A percentile compares a stretch with the other conserved stretches of the same genome.
Evolutionary conservation across 352 stramenopile genomes (phyloP).

Genomic region (Globisporangium nunn): DNA sequence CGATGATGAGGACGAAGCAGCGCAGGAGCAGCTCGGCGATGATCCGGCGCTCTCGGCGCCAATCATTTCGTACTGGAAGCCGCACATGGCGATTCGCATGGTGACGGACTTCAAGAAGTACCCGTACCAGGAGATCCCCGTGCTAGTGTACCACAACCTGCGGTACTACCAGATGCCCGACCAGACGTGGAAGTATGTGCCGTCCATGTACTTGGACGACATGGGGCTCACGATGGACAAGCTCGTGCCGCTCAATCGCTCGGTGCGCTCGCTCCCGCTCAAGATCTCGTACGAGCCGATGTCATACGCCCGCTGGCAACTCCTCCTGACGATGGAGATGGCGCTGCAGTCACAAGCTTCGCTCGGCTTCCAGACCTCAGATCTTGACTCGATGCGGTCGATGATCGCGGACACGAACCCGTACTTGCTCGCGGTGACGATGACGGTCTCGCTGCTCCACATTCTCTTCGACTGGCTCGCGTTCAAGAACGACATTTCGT

Average conservation of each 20-base stretch:
- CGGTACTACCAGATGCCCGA: constrained; percentile 47
- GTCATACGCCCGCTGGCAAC: constrained; percentile 74
- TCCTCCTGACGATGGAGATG: constrained; percentile 64
- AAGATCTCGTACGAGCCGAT: constrained; percentile 69
- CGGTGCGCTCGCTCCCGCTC: constrained; percentile 44
- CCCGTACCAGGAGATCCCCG: constrained; percentile 56
- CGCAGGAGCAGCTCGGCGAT: not conserved
- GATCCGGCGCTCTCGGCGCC: constrained; percentile 24
- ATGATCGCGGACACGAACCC: constrained; percentile 94
- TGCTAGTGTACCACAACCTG: constrained; percentile 64
- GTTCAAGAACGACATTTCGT: constrained; percentile 97
- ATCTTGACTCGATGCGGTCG: constrained; percentile 88
- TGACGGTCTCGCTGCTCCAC: constrained; percentile 94
- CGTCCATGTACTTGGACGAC: constrained; percentile 74
- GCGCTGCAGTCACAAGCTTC: constrained; percentile 54
- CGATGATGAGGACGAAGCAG: constrained; percentile 2
- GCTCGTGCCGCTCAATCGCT: constrained; percentile 58
- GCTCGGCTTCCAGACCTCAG: constrained; percentile 47
- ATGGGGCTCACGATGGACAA: constrained; percentile 64
- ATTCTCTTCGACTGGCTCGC: constrained; percentile 97
- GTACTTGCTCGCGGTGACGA: constrained; percentile 91
- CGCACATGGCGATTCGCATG: constrained; percentile 55
- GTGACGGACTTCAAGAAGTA: constrained; percentile 72
- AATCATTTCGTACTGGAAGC: constrained; percentile 72
- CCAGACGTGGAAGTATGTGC: constrained; percentile 55